Conservation (phyloP, 2,329 filamentous ascomycete genomes). For the Neofusicoccum ribis region DNA sequence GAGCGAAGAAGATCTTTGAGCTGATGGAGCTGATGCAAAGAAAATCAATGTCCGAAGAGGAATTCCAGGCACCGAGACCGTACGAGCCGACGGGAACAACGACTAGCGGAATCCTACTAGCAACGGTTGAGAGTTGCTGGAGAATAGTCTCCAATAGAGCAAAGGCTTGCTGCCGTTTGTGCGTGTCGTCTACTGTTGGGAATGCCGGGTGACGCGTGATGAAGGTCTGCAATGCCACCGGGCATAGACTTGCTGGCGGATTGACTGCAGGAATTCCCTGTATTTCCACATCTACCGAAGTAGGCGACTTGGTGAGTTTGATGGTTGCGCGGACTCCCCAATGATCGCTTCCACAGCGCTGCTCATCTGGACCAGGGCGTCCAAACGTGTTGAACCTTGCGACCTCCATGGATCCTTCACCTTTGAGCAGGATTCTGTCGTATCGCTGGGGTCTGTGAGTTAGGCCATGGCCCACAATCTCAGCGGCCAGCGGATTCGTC, state of each 20-base stretch:
- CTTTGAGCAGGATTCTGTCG: conserved; percentile 61
- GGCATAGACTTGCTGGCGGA: conserved; percentile 20
- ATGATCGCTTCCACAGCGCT: conserved; percentile 46
- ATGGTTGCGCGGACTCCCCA: conserved; percentile 52
- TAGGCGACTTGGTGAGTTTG: conserved; percentile 23
- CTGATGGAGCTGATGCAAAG: conserved; percentile 65
- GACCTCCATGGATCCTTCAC: conserved; percentile 42
- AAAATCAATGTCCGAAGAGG: conserved; percentile 64
- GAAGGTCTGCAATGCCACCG: conserved; percentile 40
- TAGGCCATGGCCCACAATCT: conserved; percentile 56
- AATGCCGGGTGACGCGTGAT: conserved; percentile 45
- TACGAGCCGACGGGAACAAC: conserved; percentile 67
- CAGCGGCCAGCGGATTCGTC: conserved; percentile 57
- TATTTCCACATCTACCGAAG: conserved; percentile 2
- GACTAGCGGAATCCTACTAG: conserved; percentile 43
- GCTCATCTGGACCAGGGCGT: conserved; percentile 34
- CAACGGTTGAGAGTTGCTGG: conserved; percentile 33
- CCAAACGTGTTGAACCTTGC: conserved; percentile 61
- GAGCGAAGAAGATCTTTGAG: conserved; percentile 60
- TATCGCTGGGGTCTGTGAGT: conserved; percentile 64
- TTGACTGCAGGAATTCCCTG: background rate
- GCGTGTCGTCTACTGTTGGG: conserved; percentile 49
- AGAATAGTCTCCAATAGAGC: conserved; percentile 47
- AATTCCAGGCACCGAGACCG: conserved; percentile 62
- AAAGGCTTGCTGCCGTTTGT: conserved; percentile 47